Base-by-base conservation (phyloP, 1,284 basidiomycete genomes). In the Vanrija sp. region DNA sequence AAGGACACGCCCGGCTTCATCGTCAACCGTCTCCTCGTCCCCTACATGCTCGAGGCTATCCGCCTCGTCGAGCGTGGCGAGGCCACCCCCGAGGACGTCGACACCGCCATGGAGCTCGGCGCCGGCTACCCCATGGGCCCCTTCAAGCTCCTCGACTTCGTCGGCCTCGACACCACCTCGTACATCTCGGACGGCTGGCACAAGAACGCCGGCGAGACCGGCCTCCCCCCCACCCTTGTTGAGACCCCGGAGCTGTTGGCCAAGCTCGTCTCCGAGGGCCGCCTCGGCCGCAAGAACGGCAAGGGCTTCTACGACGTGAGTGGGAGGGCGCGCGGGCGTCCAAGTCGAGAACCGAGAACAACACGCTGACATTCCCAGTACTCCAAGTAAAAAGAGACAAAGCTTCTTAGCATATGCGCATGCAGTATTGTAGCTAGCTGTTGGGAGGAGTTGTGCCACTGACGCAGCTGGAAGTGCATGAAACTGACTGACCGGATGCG, bases 91-190 rank as follows among this genome's bases (percentile, higher is more conserved):
- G 77, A 82, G 69, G 82, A 83, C 68, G 78, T 83, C 54, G 82
- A 83, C 68, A 79, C 74, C 12, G 82, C 82, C 38, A 83, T 83
- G 82, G 81, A 83, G 71, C 76, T 83, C 25, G 82, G 82, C 28
- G 82, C 82, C 15, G 82, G 82, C 14, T 74, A 77, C 65, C 75
- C 53, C 55, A 77, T 77, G 73, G 75, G 75, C 29, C 82, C 82
- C 25, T 79, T 83, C 64, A 80, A 83, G 68, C 76, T 83, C 9
- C 77, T 80, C 28, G 82, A 83, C 68, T 79, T 81, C 53, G 79
- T 82, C 43, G 81, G 81, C 40, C 73, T 83, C 46, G 76, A 77
- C 61, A 78, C 76, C 18, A 72, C 73, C 26, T 69, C 70, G n/a
- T 76, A 80, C 71, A 83, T 83, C 61, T 72, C 80, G 23, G 64